phyloP scores from a whole-genome alignment of 768 basidiomycete genomes.

The Chalciporus sphaerocephalus region DNA sequence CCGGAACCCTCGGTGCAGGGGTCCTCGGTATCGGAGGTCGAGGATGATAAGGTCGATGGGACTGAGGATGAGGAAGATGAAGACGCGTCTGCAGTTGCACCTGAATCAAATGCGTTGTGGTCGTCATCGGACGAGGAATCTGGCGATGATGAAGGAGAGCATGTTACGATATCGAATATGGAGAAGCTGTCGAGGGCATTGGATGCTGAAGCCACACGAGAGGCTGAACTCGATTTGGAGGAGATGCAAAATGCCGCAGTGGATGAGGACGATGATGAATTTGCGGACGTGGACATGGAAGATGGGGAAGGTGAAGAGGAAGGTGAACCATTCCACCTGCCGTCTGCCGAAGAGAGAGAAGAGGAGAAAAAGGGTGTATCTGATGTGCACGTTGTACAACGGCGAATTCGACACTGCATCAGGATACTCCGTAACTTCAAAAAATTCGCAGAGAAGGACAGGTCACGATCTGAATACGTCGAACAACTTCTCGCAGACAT shows the following conservation, averaged over 20 bases:
- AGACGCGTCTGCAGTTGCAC: neutral
- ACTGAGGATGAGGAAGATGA: conserved; percentile 18
- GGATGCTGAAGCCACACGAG: conserved; percentile 60
- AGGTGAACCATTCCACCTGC: conserved; percentile 54
- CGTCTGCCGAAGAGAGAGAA: conserved; percentile 67
- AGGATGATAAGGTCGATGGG: conserved; percentile 33
- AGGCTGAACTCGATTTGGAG: conserved; percentile 64
- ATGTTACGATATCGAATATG: conserved; percentile 74
- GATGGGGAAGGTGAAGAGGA: conserved; percentile 32
- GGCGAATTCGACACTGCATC: conserved; percentile 74
- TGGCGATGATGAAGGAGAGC: conserved; percentile 46
- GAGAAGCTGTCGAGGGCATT: conserved; percentile 75
- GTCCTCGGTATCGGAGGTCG: conserved; percentile 47
- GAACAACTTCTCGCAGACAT: conserved; percentile 87
- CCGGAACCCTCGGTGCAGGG: conserved; percentile 37
- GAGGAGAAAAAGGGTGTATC: conserved; percentile 66
- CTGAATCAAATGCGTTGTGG: conserved; percentile 20
- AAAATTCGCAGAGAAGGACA: conserved; percentile 57
- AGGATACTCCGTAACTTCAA: conserved; percentile 70
- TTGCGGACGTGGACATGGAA: conserved; percentile 39
- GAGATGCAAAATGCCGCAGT: conserved; percentile 57
- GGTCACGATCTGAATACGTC: conserved; percentile 85
- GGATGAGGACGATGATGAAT: conserved; percentile 42
- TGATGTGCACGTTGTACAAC: conserved; percentile 71
- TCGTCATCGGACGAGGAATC: conserved; percentile 43